Base-by-base conservation (phyloP, 2,329 filamentous ascomycete species). In the Tympanopsis confertula region DNA sequence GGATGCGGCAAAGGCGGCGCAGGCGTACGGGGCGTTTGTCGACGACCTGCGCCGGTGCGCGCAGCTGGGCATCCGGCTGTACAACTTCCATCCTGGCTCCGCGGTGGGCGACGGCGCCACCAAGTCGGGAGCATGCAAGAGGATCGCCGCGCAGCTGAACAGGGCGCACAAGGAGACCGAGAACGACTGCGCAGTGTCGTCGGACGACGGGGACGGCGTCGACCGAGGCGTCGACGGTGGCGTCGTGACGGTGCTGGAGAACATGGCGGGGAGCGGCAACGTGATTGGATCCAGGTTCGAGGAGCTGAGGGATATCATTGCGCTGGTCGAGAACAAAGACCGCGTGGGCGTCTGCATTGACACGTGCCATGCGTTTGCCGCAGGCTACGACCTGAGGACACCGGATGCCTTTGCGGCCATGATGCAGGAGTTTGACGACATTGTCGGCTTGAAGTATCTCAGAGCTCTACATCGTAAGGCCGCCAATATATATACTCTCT, bases 11-110 rank as follows among this genome's bases (percentile, higher is more conserved):
- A 93, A 94, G 56, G 85, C 87, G 2, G 71, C 77, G 37, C 87
- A 96, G 62, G 88, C 88, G 1, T 95, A 94, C 54, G 70, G 66
- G 28, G 75, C 78, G 40, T 98, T 98, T 57, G 53, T 94, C 13
- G 88, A 98, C 49, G 91, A 98, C 55, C 68, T 98, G 1, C 65
- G 74, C 37, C 78, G 91, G 7, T 96, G 91, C 57, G 84, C 94
- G 52, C 69, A 71, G 35, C 74, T 98, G 1, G 86, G 87, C 1
- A 94, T 98, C 50, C 69, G 64, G 43, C 70, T 95, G n/a, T 98
- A 96, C 66, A 98, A 98, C 60, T 96, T 98, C 63, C 91, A 98
- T 54, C 91, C 91, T 0, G 91, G 91, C 15, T 88, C 81, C 40
- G 82, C 82, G 2, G 22, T 26, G 7, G 22, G 22, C n/a, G 82